Evolutionary conservation across 75 land plant species (phyloP), one percentile per base, ranked within the genome.

Genomic region (Cryptomeria japonica): DNA sequence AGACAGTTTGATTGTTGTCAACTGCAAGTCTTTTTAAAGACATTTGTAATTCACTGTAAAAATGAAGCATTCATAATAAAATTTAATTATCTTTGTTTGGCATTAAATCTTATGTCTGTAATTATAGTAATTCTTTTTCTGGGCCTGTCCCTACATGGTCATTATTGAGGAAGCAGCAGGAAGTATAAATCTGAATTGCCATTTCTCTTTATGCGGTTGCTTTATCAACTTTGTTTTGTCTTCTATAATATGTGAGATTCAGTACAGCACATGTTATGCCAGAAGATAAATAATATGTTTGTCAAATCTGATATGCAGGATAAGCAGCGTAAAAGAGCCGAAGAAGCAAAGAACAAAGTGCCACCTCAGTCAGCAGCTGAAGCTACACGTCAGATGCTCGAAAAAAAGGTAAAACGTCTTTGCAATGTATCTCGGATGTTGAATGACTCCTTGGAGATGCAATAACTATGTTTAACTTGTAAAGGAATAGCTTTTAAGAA

Each of bases 291-390:
- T 78, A 44, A 22, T 41, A 25, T 80, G 37, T 80, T 42, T 22
- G 2, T 41, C 44, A n/a, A 31, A 41, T 10, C 41, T 89, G 64
- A 61, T 15, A 51, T 87, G 41, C 91, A 96, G 97, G 94, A 93
- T 87, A 93, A 87, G 46, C 93, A 91, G 88, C 93, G 86, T 68
- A 95, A 90, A 87, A 86, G 94, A 87, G 93, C 90, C 75, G 95
- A 93, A 72, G 95, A 92, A 53, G 91, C 92, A 41, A 94, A 94
- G 85, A 93, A 88, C 79, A 84, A 87, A 84, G 89, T 64, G 36
- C 96, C 96, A 72, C 87, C 96, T 87, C 94, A 92, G 78, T 92
- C 95, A 83, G 94, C 98, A 86, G 93, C 93, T 42, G 96, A 95
- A 90, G 96, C 98, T 10, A 86, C 98, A 36, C 91, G 89, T 9